Conservation (phyloP, 345 rosid genomes). For the Euphorbia lathyris region DNA sequence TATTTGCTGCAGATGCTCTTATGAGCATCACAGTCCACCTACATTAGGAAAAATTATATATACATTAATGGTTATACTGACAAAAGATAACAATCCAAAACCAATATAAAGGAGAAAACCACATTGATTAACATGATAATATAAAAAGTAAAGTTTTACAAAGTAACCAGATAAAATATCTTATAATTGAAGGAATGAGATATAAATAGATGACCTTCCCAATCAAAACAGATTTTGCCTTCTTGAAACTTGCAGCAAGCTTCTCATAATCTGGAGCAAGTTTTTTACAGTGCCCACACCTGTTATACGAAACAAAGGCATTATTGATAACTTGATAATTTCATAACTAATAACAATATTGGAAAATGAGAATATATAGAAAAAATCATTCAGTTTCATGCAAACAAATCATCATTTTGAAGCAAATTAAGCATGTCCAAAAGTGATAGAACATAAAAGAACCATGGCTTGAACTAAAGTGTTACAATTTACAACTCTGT, state of each 20-base stretch:
- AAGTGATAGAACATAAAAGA: neutral
- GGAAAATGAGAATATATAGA: neutral
- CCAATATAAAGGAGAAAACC: neutral
- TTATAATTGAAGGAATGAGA: neutral
- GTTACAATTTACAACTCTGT: neutral
- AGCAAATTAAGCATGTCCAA: neutral
- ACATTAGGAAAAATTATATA: conserved; percentile 16
- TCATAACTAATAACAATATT: neutral
- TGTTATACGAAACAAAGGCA: conserved; percentile 20
- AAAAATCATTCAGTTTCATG: neutral
- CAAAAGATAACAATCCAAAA: neutral
- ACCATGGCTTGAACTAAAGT: neutral
- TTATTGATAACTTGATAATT: neutral
- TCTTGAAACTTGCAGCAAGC: conserved; percentile 87
- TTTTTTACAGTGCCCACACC: conserved; percentile 99
- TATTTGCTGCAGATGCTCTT: conserved; percentile 80
- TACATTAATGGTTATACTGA: neutral
- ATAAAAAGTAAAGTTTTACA: neutral
- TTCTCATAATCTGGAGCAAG: conserved; percentile 94
- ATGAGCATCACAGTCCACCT: conserved; percentile 97
- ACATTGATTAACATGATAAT: neutral
- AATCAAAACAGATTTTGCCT: conserved; percentile 78
- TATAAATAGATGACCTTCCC: conserved; percentile 60
- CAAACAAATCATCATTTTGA: neutral
- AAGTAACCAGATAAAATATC: neutral